phyloP scores from a whole-genome alignment of 2,329 filamentous ascomycete genomes.

The Triangularia setosa region DNA sequence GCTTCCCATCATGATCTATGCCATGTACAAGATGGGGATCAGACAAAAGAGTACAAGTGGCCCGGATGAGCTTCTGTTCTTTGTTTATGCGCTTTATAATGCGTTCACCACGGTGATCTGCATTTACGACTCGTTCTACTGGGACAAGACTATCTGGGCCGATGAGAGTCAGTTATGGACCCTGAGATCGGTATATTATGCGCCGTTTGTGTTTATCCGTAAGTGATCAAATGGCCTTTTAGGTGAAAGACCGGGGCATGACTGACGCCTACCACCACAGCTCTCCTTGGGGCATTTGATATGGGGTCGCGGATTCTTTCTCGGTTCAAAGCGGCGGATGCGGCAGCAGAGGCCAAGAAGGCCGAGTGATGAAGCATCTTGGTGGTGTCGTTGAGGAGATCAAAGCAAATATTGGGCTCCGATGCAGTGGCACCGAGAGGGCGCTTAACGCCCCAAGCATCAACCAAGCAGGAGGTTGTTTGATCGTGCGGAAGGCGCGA shows the following conservation, averaged over 20 bases:
- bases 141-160: slow-evolving; percentile 45
- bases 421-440: background rate
- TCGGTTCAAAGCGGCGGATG: slow-evolving; percentile 35
- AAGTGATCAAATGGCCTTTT: slow-evolving; percentile 31
- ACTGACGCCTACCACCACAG: slow-evolving; percentile 31
- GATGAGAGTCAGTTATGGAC: slow-evolving; percentile 39
- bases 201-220: slow-evolving; percentile 52
- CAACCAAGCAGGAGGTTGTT: background rate
- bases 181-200: slow-evolving; percentile 47
- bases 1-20: slow-evolving; percentile 48
- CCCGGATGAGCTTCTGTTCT: slow-evolving; percentile 45
- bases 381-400: background rate
- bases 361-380: background rate
- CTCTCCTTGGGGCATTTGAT: slow-evolving; percentile 47
- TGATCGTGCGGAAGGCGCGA: too few species aligned
- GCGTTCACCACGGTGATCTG: slow-evolving; percentile 50
- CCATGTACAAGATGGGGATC: slow-evolving; percentile 38
- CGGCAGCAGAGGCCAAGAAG: slow-evolving; percentile 23
- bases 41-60: slow-evolving; percentile 33
- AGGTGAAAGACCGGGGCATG: background rate
- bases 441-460: background rate
- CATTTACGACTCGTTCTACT: slow-evolving; percentile 46
- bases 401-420: background rate
- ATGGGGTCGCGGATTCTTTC: slow-evolving; percentile 51
- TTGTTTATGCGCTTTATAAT: slow-evolving; percentile 50